These are phyloP conservation scores for Mycotypha africana DNA, from an alignment of 371 early-diverging fungal species.

Conservation along the genomic window DNA sequence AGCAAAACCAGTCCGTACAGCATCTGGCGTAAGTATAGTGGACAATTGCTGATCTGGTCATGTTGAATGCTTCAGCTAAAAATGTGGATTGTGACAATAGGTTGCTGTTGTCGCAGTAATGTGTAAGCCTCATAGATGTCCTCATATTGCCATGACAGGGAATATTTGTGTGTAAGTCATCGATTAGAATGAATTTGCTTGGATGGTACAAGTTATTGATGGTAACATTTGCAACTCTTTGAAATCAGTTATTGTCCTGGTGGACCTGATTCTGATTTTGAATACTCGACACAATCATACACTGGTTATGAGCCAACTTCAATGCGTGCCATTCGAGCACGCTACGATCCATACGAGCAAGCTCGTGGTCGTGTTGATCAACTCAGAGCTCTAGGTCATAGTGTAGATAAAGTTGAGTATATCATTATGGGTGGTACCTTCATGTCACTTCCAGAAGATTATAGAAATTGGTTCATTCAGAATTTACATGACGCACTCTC, in stretches of 20 bases:
- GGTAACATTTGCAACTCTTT: not conserved
- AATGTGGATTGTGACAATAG: constrained; percentile 38
- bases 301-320: constrained; percentile 99
- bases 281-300: constrained; percentile 99
- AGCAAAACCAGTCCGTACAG: constrained; percentile 99
- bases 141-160: constrained; percentile 99
- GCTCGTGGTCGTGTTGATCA: constrained; percentile 96
- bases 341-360: constrained; percentile 99
- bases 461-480: constrained; percentile 96
- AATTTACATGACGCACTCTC: constrained; percentile 98
- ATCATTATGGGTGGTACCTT: constrained; percentile 99
- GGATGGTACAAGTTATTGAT: not conserved
- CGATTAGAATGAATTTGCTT: not conserved
- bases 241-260: constrained; percentile 94
- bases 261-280: constrained; percentile 99
- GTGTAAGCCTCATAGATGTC: constrained; percentile 99
- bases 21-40: constrained; percentile 90
- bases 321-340: constrained; percentile 99
- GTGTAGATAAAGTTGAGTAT: constrained; percentile 98
- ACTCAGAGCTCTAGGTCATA: constrained; percentile 94
- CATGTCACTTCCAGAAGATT: constrained; percentile 96
- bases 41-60: no score
- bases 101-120: constrained; percentile 99
- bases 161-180: constrained; percentile 95
- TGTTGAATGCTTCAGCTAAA: no score